Percentiles rank a stretch among this genome's conserved stretches.
Evolutionary conservation across 345 rosid species (phyloP).

Genomic region (Dipteronia dyeriana): DNA sequence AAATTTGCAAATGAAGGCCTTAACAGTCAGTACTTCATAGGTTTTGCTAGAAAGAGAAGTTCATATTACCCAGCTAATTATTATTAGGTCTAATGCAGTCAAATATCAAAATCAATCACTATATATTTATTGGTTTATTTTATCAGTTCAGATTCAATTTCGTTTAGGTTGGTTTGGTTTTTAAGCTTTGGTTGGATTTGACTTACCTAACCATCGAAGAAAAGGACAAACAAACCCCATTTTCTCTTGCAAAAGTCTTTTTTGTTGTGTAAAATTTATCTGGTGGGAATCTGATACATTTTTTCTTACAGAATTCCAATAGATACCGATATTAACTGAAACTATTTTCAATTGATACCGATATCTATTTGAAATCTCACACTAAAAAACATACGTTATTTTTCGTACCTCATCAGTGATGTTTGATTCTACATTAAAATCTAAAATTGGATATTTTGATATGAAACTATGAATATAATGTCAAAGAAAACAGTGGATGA

Average conservation of each 20-base stretch:
- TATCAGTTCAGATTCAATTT: background rate
- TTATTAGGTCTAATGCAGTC: background rate
- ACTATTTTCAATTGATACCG: no score
- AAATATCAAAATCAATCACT: constrained; percentile 11
- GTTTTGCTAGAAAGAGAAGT: background rate
- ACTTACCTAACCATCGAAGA: constrained; percentile 33
- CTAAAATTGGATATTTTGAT: background rate
- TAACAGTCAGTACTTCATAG: background rate
- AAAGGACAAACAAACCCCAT: constrained; percentile 21
- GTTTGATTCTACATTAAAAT: background rate
- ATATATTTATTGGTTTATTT: background rate
- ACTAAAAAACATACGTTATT: no score
- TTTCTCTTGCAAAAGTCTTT: background rate
- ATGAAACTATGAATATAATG: background rate
- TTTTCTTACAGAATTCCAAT: no score
- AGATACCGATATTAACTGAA: no score
- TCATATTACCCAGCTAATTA: background rate
- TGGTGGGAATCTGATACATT: no score
- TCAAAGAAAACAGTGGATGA: background rate
- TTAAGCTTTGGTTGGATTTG: constrained; percentile 30
- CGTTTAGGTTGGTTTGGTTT: constrained; percentile 24
- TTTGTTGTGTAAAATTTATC: background rate
- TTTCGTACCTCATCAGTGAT: no score
- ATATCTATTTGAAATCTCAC: no score
- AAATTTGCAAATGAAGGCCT: background rate